Evolutionary conservation across 129 eudicot genomes (phyloP), one percentile per base, ranked within the genome.

Genomic region (Logfia minima): DNA sequence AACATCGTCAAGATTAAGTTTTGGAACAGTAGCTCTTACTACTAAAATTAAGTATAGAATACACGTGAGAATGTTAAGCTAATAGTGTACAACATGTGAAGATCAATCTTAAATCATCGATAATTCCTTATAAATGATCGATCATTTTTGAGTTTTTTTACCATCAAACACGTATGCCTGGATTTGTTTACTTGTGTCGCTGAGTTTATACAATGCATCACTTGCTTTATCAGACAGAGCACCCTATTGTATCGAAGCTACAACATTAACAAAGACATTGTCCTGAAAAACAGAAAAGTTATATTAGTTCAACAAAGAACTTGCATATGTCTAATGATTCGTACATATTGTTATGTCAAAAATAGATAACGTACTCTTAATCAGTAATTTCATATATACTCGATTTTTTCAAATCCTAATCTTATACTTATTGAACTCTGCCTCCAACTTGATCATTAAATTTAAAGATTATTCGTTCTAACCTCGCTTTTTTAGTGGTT

Each of bases 81-180:
- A 34, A 13, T 14, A 5, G 0, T 4, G 37, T 31, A 21, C 59
- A 65, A 32, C 22, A 26, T 58, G 52, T 73, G 7, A 7, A 59
- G 39, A 31, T 70, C 56, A 22, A 34, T 5, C 6, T 18, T 31
- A 23, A 45, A 68, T 5, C 17, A 6, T 14, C 4, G 28, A 4
- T 9, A n/a, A 39, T 8, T 39, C 0, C 4, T 29, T 35, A n/a
- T 35, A 6, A 22, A 51, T 72, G 34, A 16, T 31, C 22, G 34
- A 16, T 31, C 22, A 8, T 14, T 53, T 61, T 53, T 22, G 41
- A 31, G 59, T 29, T 9, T 53, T 53, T 53, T 21, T 86, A 92
- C 98, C 98, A 87, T 93, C 96, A 76, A 90, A 90, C 66, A 93
- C 98, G 62, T 90, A 90, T 52, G 98, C 96, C 79, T 93, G 98